Evolutionary conservation across 805 yeast genomes (phyloP).

Genomic region (Yamadazyma kitorensis): DNA sequence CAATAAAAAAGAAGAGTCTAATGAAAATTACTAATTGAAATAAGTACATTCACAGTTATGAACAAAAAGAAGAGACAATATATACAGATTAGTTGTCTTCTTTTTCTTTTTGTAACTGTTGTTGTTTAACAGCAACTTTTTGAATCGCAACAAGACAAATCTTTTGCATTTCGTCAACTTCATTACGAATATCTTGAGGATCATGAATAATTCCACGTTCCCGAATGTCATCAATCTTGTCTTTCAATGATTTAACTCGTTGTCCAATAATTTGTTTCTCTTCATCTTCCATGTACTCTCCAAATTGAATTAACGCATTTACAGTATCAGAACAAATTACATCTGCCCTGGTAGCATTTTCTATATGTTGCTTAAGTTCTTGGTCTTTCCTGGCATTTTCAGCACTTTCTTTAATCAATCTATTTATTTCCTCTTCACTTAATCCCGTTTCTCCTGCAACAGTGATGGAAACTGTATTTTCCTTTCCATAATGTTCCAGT

Average conservation of each 20-base stretch:
- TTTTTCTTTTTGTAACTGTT: conserved; percentile 10
- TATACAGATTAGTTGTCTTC: too few species aligned
- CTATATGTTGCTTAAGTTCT: conserved; percentile 56
- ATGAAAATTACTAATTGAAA: too few species aligned
- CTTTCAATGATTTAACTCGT: conserved; percentile 20
- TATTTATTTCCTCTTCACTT: conserved; percentile 63
- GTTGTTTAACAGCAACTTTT: conserved; percentile 37
- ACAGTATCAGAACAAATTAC: conserved; percentile 85
- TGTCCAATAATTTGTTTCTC: conserved; percentile 39
- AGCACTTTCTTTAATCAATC: conserved; percentile 65
- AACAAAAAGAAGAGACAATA: too few species aligned
- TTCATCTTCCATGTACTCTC: conserved; percentile 42
- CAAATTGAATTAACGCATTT: conserved; percentile 74
- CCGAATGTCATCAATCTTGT: conserved; percentile 33
- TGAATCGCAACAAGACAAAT: conserved; percentile 37
- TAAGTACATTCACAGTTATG: too few species aligned
- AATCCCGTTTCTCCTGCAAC: conserved; percentile 70
- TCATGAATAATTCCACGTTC: conserved; percentile 28
- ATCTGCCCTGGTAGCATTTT: conserved; percentile 76
- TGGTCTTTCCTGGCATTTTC: conserved; percentile 60
- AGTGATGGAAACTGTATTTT: conserved; percentile 56
- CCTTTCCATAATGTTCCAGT: conserved; percentile 39
- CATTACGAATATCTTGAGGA: conserved; percentile 28
- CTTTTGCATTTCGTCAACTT: conserved; percentile 37
- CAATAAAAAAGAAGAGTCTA: too few species aligned